Evolutionary conservation across 441 rosid species (phyloP), one percentile per base, ranked within the genome.

Genomic region (Pelargonium fulgidum): DNA sequence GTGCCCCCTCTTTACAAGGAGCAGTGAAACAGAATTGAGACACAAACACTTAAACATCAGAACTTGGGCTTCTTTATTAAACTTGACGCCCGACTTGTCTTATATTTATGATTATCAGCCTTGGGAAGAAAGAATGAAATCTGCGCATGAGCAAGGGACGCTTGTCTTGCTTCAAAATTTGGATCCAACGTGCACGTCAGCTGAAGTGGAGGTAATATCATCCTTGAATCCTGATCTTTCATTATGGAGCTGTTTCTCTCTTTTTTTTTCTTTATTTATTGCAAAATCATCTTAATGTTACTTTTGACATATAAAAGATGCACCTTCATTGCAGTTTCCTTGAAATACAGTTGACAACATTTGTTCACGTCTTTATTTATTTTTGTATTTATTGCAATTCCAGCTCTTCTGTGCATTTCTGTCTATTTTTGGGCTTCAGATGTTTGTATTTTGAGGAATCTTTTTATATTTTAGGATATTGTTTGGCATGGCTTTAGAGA

Each of bases 101-200:
- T 64, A 47, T 67, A 26, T 29, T 54, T 72, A 54, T 75, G 10
- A 29, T 79, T 75, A 20, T 20, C 76, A 93, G 98, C 80, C 90
- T 70, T 93, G 92, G 96, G 88, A 85, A 77, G 89, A 84, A 67
- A 80, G 81, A 44, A 76, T 93, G 81, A 75, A 64, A 56, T 68
- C 47, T 45, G 96, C 92, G 13, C 80, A 81, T 48, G 80, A 76
- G 71, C 68, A 75, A 64, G 87, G 79, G 72, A 85, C 58, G 48
- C 81, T 91, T 68, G 87, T 93, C 73, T 74, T 89, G 62, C 91
- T 91, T 74, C 89, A 69, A 72, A 89, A 91, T 82, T 75, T 93
- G 84, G 92, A 85, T 78, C 93, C 94, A 68, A 70, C 84, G 65
- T 91, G 70, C 78, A 81, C 87, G 45, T 82, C 91, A 50, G 71